Conservation (phyloP, 2,329 filamentous ascomycete species). For the Parascedosporium putredinis region DNA sequence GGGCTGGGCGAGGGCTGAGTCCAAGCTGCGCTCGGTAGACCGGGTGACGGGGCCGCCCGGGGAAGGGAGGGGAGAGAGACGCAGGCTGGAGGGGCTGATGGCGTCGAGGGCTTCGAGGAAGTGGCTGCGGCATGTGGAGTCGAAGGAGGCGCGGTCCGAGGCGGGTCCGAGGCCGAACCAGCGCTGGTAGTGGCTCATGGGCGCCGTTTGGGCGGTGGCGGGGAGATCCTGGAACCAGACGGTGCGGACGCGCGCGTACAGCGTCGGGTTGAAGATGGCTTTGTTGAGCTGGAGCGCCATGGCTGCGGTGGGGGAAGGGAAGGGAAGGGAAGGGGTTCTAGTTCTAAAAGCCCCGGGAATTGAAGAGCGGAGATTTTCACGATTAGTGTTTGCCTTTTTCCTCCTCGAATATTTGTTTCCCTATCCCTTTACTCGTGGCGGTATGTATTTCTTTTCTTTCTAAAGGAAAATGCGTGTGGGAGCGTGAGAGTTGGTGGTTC, state of each 20-base stretch:
- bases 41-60: constrained; percentile 6
- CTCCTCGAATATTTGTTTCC: no score
- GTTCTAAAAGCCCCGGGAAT: no score
- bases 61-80: constrained; percentile 21
- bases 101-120: constrained; percentile 3
- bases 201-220: neutral
- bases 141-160: constrained; percentile 6
- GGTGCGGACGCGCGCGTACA: constrained; percentile 6
- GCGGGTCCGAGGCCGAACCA: constrained; percentile 10
- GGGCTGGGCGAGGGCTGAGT: constrained; percentile 7
- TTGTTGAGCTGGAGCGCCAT: neutral
- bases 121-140: constrained; percentile 6
- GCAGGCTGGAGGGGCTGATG: constrained; percentile 29
- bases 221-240: constrained; percentile 11
- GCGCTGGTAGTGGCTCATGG: neutral
- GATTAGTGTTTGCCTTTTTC: no score
- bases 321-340: no score
- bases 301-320: neutral
- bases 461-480: no score
- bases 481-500: no score
- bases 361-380: no score
- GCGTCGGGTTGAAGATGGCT: constrained; percentile 7
- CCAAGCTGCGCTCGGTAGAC: constrained; percentile 6
- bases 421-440: no score
- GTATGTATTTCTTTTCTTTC: no score